phyloP scores from a whole-genome alignment of 2,329 filamentous ascomycete species.

The Neopestalotiopsis sp. region DNA sequence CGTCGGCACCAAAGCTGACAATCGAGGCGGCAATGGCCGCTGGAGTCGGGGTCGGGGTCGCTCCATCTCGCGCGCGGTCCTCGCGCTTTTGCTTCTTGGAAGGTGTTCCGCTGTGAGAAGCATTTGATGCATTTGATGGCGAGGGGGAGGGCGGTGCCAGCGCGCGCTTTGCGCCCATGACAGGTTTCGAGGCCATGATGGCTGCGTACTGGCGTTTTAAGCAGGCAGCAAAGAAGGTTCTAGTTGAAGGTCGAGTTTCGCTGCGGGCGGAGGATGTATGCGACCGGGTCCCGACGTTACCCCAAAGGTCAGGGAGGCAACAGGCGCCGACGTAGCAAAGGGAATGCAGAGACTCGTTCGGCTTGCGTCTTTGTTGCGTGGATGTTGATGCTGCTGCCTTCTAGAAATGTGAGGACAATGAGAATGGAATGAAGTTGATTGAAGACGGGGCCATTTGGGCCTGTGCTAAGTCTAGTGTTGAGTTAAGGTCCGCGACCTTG shows the following conservation, averaged over 20 bases:
- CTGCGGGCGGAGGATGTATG: neutral
- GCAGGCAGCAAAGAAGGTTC: neutral
- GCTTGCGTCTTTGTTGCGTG: neutral
- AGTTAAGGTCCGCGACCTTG: neutral
- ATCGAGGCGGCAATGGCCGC: conserved; percentile 52
- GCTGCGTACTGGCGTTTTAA: neutral
- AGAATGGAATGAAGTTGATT: neutral
- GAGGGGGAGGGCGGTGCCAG: conserved; percentile 67
- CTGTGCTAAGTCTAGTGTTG: neutral
- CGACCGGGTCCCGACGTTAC: neutral
- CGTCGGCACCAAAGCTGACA: conserved; percentile 77
- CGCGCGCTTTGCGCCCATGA: conserved; percentile 47
- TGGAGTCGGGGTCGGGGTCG: conserved; percentile 33
- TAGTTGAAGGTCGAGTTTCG: neutral
- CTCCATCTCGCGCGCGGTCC: conserved; percentile 23
- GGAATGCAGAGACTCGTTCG: neutral
- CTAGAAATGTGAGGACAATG: neutral
- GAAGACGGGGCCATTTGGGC: neutral
- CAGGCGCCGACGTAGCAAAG: neutral
- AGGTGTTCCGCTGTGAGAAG: conserved; percentile 64
- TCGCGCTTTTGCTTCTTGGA: conserved; percentile 68
- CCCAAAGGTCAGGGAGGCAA: neutral
- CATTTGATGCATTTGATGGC: conserved; percentile 54
- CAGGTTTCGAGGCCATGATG: conserved; percentile 7
- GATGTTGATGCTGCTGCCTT: neutral